Conservation (phyloP, 2,329 filamentous ascomycete species). For the Davidsoniella neocaledoniae region DNA sequence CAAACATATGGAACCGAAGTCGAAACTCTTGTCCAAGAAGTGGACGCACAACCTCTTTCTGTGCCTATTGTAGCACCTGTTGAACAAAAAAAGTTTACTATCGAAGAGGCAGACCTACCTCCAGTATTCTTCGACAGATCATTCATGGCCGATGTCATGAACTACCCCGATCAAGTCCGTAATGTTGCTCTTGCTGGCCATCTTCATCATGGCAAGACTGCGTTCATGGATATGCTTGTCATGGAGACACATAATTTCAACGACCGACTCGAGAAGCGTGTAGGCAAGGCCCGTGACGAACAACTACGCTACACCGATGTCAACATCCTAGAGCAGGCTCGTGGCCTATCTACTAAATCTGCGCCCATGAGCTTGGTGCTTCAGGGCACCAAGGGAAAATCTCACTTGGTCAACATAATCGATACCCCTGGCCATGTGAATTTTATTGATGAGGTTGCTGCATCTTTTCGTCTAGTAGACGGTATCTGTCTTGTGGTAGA, state of each 20-base stretch:
- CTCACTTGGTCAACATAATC: slow-evolving; percentile 83
- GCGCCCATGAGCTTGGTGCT: slow-evolving; percentile 89
- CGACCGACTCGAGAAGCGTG: slow-evolving; percentile 62
- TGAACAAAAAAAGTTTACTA: slow-evolving; percentile 87
- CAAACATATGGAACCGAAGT: slow-evolving; percentile 91
- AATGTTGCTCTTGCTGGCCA: slow-evolving; percentile 88
- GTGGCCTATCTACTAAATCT: slow-evolving; percentile 81
- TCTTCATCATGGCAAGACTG: slow-evolving; percentile 93
- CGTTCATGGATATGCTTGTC: slow-evolving; percentile 96
- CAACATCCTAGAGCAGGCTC: slow-evolving; percentile 72
- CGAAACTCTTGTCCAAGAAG: slow-evolving; percentile 89
- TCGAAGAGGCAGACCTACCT: slow-evolving; percentile 82
- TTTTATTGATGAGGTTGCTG: slow-evolving; percentile 92
- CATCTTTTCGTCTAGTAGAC: slow-evolving; percentile 71
- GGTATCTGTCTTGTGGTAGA: slow-evolving; percentile 89
- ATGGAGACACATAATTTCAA: slow-evolving; percentile 83
- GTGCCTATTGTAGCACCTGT: slow-evolving; percentile 89
- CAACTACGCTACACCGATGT: slow-evolving; percentile 91
- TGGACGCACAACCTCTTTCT: slow-evolving; percentile 83
- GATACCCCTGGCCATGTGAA: slow-evolving; percentile 97
- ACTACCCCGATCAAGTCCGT: slow-evolving; percentile 82
- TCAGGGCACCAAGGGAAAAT: slow-evolving; percentile 79
- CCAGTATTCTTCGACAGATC: slow-evolving; percentile 72
- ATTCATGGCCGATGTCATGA: slow-evolving; percentile 93
- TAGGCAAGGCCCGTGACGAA: slow-evolving; percentile 68